These are phyloP conservation scores for Myxozyma kluyveri DNA, from an alignment of 805 yeast species.

Conservation along the genomic window DNA sequence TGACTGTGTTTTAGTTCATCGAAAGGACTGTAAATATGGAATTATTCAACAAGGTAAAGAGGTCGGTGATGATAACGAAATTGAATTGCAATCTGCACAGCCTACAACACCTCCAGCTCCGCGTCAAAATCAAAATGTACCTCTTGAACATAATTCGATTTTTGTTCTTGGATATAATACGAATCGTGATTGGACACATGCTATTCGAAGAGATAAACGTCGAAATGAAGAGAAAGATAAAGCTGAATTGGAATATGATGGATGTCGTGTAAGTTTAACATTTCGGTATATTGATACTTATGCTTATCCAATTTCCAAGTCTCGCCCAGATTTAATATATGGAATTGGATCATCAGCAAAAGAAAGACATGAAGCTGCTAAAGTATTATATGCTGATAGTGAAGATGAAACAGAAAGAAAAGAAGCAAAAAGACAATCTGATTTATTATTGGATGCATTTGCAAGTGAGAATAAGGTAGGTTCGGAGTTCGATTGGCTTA, in stretches of 20 bases:
- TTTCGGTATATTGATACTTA: slow-evolving; percentile 22
- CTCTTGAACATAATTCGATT: slow-evolving; percentile 20
- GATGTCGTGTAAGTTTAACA: slow-evolving; percentile 21
- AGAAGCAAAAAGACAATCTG: slow-evolving; percentile 4
- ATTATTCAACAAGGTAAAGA: background rate
- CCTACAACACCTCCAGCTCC: slow-evolving; percentile 8
- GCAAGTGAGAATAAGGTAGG: slow-evolving; percentile 17
- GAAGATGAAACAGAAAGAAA: background rate
- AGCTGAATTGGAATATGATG: slow-evolving; percentile 14
- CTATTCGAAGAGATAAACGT: slow-evolving; percentile 19
- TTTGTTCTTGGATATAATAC: slow-evolving; percentile 23
- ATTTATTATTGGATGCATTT: slow-evolving; percentile 11
- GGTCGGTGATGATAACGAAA: background rate
- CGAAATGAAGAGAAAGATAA: background rate
- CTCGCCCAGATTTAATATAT: slow-evolving; percentile 9
- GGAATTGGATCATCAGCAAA: slow-evolving; percentile 24
- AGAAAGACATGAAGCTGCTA: slow-evolving; percentile 4
- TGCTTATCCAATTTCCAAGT: background rate
- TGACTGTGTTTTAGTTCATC: background rate
- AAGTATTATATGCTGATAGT: slow-evolving; percentile 5
- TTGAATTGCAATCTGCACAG: background rate
- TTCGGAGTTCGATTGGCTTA: slow-evolving; percentile 15
- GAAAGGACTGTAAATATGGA: background rate
- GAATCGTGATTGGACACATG: slow-evolving; percentile 27
- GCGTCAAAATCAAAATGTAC: slow-evolving; percentile 17